Percentiles rank a stretch among this genome's conserved stretches.
Evolutionary conservation across 179 eudicot genomes (phyloP).

Genomic region (Silene noctiflora): DNA sequence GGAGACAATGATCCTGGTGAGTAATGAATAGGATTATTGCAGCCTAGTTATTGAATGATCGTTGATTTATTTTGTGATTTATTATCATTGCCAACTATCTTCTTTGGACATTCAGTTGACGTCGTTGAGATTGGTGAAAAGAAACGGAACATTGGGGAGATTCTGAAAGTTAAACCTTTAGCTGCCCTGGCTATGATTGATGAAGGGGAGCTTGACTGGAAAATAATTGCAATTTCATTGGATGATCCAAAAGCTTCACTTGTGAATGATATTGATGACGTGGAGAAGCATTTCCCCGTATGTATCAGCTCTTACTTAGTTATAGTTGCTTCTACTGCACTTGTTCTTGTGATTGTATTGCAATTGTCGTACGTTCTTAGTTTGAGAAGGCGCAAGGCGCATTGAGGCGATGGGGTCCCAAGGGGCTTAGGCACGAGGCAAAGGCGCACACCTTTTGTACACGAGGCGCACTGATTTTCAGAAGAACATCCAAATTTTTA

Average conservation of each 20-base stretch:
- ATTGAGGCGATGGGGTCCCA: too few relatives aligned
- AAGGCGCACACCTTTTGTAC: too few relatives aligned
- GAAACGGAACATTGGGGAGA: constrained; percentile 68
- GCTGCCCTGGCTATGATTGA: constrained; percentile 98
- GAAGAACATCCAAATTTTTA: too few relatives aligned
- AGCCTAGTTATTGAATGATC: neutral
- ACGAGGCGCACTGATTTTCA: too few relatives aligned
- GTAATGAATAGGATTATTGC: neutral
- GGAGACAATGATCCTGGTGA: constrained; percentile 98
- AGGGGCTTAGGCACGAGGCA: too few relatives aligned
- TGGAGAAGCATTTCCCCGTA: constrained; percentile 99
- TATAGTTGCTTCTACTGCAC: neutral
- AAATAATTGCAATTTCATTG: constrained; percentile 86
- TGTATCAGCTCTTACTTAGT: constrained; percentile 20
- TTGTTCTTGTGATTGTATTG: neutral
- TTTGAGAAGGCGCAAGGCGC: too few relatives aligned
- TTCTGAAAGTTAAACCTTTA: constrained; percentile 82
- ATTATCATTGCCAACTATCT: neutral
- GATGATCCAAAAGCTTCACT: constrained; percentile 96
- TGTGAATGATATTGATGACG: constrained; percentile 88
- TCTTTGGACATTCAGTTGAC: constrained; percentile 54
- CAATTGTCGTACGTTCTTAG: neutral
- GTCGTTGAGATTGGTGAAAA: constrained; percentile 93
- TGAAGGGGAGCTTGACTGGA: constrained; percentile 99
- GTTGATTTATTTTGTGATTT: constrained; percentile 3